Conservation (phyloP, 2,329 filamentous ascomycete genomes). For the Magnaporthales sp. region DNA sequence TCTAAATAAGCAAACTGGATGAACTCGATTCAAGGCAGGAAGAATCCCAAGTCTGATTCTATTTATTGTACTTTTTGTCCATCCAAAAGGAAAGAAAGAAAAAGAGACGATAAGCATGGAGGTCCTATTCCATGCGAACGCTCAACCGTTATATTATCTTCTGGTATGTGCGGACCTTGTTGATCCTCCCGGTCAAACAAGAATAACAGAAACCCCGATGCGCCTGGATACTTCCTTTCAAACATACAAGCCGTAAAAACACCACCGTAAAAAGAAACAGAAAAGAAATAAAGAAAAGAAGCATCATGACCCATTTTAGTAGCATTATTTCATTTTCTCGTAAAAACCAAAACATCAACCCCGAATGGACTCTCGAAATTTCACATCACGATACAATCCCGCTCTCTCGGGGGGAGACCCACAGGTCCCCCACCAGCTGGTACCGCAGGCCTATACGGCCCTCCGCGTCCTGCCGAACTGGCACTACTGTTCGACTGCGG, state of each 20-base stretch:
- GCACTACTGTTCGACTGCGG: neutral
- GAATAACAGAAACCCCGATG: neutral
- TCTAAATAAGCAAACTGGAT: neutral
- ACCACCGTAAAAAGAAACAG: neutral
- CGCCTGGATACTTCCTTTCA: neutral
- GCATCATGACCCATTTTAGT: too few species aligned
- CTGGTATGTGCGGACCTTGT: neutral
- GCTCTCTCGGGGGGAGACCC: neutral
- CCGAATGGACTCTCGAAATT: neutral
- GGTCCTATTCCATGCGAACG: neutral
- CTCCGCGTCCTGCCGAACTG: neutral
- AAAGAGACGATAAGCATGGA: neutral
- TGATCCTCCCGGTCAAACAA: neutral
- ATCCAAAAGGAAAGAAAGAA: too few species aligned
- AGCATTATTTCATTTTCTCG: neutral
- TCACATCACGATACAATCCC: conserved; percentile 6
- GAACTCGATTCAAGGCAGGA: neutral
- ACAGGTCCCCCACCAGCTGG: neutral
- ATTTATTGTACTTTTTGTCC: too few species aligned
- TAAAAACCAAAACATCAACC: neutral
- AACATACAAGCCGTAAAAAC: neutral
- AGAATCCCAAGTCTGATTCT: neutral
- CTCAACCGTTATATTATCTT: neutral
- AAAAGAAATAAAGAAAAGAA: neutral
- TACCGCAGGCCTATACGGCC: neutral